These are phyloP conservation scores for Bruguiera sexangula DNA, from an alignment of 345 rosid species.

Conservation along the genomic window DNA sequence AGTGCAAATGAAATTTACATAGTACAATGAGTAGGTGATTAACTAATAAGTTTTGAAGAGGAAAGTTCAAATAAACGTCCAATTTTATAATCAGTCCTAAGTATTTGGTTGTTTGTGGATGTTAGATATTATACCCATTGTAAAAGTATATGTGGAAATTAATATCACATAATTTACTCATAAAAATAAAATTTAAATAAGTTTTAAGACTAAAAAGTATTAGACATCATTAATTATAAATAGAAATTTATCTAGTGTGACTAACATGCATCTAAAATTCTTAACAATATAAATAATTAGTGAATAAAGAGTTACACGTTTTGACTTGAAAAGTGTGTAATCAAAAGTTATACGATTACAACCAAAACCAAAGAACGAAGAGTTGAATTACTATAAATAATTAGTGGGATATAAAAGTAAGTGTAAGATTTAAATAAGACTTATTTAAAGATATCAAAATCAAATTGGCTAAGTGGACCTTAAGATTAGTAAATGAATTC, in stretches of 20 bases:
- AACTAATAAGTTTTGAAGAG: background rate
- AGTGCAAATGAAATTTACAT: background rate
- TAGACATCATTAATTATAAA: background rate
- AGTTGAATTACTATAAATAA: too few species aligned
- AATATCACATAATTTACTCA: background rate
- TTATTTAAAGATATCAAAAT: too few species aligned
- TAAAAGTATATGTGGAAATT: too few species aligned
- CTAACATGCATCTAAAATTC: background rate
- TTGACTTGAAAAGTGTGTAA: background rate
- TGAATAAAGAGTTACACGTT: background rate
- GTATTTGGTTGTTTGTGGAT: fast-evolving
- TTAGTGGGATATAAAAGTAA: too few species aligned
- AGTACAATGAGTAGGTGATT: background rate
- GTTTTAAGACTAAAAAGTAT: background rate
- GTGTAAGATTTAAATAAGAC: too few species aligned
- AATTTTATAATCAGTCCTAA: background rate
- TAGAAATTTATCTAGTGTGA: background rate
- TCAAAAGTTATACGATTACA: background rate
- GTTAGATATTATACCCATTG: too few species aligned
- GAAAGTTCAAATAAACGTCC: background rate
- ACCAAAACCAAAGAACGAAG: background rate
- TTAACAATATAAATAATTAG: background rate
- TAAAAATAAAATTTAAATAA: background rate
- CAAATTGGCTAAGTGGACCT: too few species aligned
- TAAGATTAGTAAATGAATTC: too few species aligned